Percentiles rank a stretch among this genome's conserved stretches.
phyloP scores from a whole-genome alignment of 371 early-diverging fungal species.

The Mortierella sp. region DNA sequence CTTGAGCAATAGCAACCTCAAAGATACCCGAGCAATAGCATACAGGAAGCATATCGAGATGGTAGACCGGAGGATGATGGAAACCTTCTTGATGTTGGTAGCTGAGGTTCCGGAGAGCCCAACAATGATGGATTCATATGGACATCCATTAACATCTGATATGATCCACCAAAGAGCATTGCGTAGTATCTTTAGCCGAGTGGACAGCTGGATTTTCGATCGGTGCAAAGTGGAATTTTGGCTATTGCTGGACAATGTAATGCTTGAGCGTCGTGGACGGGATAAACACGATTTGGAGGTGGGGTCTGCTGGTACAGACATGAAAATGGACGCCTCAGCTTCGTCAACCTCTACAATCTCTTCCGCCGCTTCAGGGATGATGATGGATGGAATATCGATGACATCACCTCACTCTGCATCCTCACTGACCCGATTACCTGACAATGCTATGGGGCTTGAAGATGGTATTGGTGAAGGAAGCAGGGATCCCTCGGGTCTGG shows the following conservation, averaged over 20 bases:
- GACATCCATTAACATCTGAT: constrained; percentile 24
- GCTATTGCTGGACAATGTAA: constrained; percentile 64
- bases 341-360: not conserved
- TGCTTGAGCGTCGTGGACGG: constrained; percentile 45
- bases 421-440: not conserved
- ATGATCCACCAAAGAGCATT: constrained; percentile 54
- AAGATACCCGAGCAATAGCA: not conserved
- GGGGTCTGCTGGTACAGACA: not conserved
- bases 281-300: constrained; percentile 7
- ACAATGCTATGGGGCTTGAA: too few species aligned
- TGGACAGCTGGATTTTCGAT: constrained; percentile 71
- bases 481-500: not conserved
- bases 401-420: constrained; percentile 4
- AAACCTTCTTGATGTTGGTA: constrained; percentile 49
- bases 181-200: constrained; percentile 60
- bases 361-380: constrained; percentile 10
- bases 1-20: not conserved
- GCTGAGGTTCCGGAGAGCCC: constrained; percentile 45
- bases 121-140: constrained; percentile 37
- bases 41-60: constrained; percentile 22
- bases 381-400: constrained; percentile 48
- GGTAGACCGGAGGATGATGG: constrained; percentile 52
- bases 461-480: constrained; percentile 1
- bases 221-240: constrained; percentile 69
- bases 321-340: not conserved